These are phyloP conservation scores for Ilyonectria sp. DNA, from an alignment of 2,329 filamentous ascomycete genomes.

Conservation along the genomic window DNA sequence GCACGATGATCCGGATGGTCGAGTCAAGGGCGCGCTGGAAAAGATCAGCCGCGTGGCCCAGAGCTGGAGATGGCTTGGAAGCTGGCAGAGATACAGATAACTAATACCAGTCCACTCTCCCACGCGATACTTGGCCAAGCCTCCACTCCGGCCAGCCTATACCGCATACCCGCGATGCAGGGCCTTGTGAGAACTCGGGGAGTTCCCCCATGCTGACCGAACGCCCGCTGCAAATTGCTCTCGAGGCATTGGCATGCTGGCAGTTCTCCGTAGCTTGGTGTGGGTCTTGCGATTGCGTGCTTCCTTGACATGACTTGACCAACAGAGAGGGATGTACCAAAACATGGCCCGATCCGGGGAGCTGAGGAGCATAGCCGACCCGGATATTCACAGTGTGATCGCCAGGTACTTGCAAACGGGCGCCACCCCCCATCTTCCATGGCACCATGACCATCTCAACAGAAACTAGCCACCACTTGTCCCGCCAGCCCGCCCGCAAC, in stretches of 20 bases:
- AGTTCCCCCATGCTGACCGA: conserved; percentile 36
- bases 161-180: conserved; percentile 29
- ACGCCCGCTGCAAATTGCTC: conserved; percentile 27
- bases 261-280: conserved; percentile 39
- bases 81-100: conserved; percentile 67
- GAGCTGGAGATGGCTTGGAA: conserved; percentile 78
- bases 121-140: conserved; percentile 18
- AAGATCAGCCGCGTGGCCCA: conserved; percentile 72
- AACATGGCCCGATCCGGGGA: conserved; percentile 19
- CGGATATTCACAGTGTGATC: conserved; percentile 31
- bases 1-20: conserved; percentile 65
- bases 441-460: conserved; percentile 28
- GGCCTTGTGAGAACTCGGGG: conserved; percentile 27
- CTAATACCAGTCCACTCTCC: conserved; percentile 39
- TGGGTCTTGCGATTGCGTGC: conserved; percentile 42
- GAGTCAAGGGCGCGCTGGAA: conserved; percentile 73
- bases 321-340: conserved; percentile 13
- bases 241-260: conserved; percentile 33
- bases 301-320: conserved; percentile 26
- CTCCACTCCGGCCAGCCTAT: conserved; percentile 22
- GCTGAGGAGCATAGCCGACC: conserved; percentile 18
- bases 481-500: conserved; percentile 28
- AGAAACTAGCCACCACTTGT: conserved; percentile 30
- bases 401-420: conserved; percentile 33
- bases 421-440: conserved; percentile 10